Percentiles rank a stretch among this genome's conserved stretches.
phyloP scores from a whole-genome alignment of 2,329 filamentous ascomycete genomes.

The Fusarium robinianum region DNA sequence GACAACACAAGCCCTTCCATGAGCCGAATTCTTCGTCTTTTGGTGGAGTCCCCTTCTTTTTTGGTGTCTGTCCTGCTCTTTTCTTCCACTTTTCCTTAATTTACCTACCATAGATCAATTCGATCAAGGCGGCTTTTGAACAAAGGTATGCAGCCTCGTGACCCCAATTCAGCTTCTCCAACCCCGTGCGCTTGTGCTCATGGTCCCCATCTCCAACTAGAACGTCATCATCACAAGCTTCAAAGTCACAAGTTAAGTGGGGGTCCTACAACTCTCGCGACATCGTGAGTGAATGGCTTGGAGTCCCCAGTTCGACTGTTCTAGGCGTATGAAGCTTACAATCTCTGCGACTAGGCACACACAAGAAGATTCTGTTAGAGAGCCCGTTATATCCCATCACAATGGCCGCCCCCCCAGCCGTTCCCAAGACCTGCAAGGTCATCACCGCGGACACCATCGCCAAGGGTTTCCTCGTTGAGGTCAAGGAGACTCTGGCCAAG shows the following conservation, averaged over 20 bases:
- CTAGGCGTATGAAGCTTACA: no score
- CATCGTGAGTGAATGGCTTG: slow-evolving; percentile 22
- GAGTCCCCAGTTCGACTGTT: no score
- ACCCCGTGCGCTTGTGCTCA: slow-evolving; percentile 16
- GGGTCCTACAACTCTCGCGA: slow-evolving; percentile 22
- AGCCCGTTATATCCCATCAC: slow-evolving; percentile 5
- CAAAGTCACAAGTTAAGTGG: slow-evolving; percentile 24
- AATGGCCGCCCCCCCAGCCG: slow-evolving; percentile 42
- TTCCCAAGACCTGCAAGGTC: slow-evolving; percentile 83
- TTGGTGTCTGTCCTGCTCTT: slow-evolving; percentile 17
- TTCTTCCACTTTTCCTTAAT: slow-evolving; percentile 24
- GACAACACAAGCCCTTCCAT: slow-evolving; percentile 31
- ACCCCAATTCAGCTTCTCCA: slow-evolving; percentile 4
- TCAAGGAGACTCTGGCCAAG: slow-evolving; percentile 73
- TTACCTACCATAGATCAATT: slow-evolving; percentile 18
- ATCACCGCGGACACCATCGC: slow-evolving; percentile 87
- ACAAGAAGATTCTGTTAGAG: neutral
- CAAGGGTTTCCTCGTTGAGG: slow-evolving; percentile 77
- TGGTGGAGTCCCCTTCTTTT: slow-evolving; percentile 4
- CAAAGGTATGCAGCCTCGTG: slow-evolving; percentile 19
- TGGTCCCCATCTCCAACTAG: slow-evolving; percentile 3
- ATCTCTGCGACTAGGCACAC: no score
- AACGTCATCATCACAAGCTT: slow-evolving; percentile 16
- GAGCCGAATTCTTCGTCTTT: slow-evolving; percentile 8
- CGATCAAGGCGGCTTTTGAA: slow-evolving; percentile 11